Percentiles rank a stretch among this genome's conserved stretches.
Conservation (phyloP, 768 basidiomycete species). For the Pleurotus tuber-regium region DNA sequence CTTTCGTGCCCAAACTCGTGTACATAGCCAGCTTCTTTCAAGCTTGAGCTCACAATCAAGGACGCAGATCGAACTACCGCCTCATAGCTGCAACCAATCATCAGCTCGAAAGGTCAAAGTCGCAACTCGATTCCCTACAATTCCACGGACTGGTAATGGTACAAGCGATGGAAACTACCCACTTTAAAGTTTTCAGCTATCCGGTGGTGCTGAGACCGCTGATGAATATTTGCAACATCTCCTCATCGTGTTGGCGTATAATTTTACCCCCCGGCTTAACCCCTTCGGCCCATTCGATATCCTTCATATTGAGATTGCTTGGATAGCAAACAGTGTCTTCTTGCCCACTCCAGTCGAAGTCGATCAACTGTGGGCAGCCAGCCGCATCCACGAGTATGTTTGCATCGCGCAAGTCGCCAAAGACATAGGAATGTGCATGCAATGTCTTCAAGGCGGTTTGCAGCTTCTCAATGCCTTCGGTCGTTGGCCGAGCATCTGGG, state of each 20-base stretch:
- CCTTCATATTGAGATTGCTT: not conserved
- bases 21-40: no score
- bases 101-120: no score
- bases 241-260: not conserved
- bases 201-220: not conserved
- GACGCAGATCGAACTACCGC: no score
- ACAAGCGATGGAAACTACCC: not conserved
- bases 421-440: not conserved
- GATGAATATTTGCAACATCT: not conserved
- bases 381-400: not conserved
- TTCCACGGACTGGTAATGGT: no score
- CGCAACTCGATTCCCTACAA: no score
- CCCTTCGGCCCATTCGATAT: not conserved
- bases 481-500: not conserved
- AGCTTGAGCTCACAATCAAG: no score
- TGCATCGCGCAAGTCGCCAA: conserved; percentile 3
- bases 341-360: conserved; percentile 2
- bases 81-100: no score
- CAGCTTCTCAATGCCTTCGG: not conserved
- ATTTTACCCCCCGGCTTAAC: not conserved
- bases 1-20: no score
- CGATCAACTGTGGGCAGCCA: not conserved
- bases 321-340: not conserved
- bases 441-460: not conserved
- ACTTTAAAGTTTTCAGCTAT: not conserved